Percentiles rank a stretch among this genome's conserved stretches.
phyloP scores from a whole-genome alignment of 441 rosid species.

The California macrophylla region DNA sequence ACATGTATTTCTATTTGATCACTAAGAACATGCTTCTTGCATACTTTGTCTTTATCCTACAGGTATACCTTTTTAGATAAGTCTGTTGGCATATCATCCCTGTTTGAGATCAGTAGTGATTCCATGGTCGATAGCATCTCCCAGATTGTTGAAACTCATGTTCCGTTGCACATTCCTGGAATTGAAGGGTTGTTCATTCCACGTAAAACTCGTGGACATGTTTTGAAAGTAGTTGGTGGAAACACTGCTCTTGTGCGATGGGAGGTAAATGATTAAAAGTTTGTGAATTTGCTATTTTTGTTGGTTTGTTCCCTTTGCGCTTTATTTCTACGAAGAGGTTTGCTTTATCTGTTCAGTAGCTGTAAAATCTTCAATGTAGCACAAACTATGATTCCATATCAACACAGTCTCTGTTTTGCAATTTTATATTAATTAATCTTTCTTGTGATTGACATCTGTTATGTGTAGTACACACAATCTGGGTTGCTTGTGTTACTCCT shows the following conservation, averaged over 20 bases:
- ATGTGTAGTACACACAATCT: conserved; percentile 57
- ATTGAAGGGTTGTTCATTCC: conserved; percentile 77
- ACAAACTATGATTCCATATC: not conserved
- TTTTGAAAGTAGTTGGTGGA: conserved; percentile 51
- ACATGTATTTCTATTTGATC: conserved; percentile 4
- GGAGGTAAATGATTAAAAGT: conserved; percentile 56
- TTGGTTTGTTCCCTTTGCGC: conserved; percentile 1
- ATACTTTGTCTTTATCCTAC: conserved; percentile 21
- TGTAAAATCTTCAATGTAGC: not conserved
- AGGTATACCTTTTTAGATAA: conserved; percentile 87
- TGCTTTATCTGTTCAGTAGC: not conserved
- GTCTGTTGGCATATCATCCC: conserved; percentile 74
- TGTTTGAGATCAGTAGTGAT: conserved; percentile 54
- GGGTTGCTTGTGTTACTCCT: conserved; percentile 66
- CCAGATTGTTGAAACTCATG: conserved; percentile 60
- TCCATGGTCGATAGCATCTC: conserved; percentile 42
- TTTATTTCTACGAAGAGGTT: not conserved
- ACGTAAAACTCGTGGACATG: conserved; percentile 57
- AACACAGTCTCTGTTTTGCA: not conserved
- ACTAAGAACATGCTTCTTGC: conserved; percentile 3
- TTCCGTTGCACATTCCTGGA: conserved; percentile 61
- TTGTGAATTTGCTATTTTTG: conserved; percentile 21
- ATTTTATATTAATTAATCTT: conserved; percentile 7
- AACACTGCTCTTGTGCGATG: conserved; percentile 82
- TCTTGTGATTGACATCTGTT: conserved; percentile 13